Evolutionary conservation across 345 rosid species (phyloP), one percentile per base, ranked within the genome.

Genomic region (Trapa incisa): DNA sequence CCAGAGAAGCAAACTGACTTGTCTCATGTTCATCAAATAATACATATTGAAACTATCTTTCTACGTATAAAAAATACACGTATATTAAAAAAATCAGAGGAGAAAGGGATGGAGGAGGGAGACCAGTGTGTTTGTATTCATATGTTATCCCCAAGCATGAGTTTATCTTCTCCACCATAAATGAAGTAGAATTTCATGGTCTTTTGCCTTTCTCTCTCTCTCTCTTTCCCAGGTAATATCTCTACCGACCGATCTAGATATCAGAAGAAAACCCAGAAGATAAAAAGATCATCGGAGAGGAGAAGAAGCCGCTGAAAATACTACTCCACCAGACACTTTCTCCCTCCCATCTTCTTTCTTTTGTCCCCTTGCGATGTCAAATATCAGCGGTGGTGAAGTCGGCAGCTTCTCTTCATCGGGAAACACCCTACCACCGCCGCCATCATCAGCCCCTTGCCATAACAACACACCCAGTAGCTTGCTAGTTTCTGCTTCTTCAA

Each of bases 361-460:
- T 1, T 45, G 32, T 67, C 70, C 37, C 60, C 71, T 45, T 67
- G 58, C 53, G 53, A 67, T 67, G 71, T 68, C 71, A 43, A 68
- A 68, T 61, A 68, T 68, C 65, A 68, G 50, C 22, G 32, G 53
- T 56, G 71, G 65, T 41, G 70, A 68, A 56, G 65, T 29, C 15
- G 65, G 70, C 54, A 68, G 71, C 65, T 68, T 9, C 70, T 39
- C 48, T 11, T 54, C 60, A 22, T 47, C 42, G 45, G 57, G 57
- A 29, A 65, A 35, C 37, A 8, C 48, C 43, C 8, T 16, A 12
- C 35, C 8, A 22, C 29, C 29, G 29, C 8, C 36, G 11, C 35
- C 43, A 41, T 4, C 42, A 39, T 3, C 43, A 41, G 43, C 43
- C 42, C 52, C 50, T 1, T n/a, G 8, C 48, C 48, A 45, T 11